Conservation (phyloP, 225 moss, liverwort and hornwort genomes). For the Sphagnum tenellum region DNA sequence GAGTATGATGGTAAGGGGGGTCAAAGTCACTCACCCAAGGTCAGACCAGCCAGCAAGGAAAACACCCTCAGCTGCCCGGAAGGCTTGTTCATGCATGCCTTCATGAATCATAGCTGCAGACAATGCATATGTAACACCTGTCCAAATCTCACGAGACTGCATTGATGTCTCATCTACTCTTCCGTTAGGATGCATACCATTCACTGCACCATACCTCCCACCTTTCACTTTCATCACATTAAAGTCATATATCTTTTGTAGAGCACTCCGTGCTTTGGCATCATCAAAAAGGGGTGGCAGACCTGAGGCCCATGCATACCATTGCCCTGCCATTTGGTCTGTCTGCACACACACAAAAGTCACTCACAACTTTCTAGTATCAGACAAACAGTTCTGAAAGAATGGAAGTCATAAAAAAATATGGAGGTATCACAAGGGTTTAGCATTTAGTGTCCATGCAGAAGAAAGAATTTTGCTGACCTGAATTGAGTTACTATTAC, state of each 20-base stretch:
- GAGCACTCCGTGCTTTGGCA: slow-evolving; percentile 35
- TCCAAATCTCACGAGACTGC: slow-evolving; percentile 58
- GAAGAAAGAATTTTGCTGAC: not conserved
- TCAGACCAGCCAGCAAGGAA: slow-evolving; percentile 41
- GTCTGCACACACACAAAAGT: slow-evolving; percentile 1
- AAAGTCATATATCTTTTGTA: slow-evolving; percentile 41
- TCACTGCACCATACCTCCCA: slow-evolving; percentile 46
- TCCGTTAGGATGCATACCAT: slow-evolving; percentile 48
- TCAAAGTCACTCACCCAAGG: slow-evolving; percentile 24
- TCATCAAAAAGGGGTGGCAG: slow-evolving; percentile 42
- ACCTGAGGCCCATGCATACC: slow-evolving; percentile 52
- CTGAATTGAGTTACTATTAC: slow-evolving; percentile 45
- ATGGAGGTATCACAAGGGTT: too few species aligned
- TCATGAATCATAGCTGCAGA: slow-evolving; percentile 55
- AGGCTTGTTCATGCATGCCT: slow-evolving; percentile 46
- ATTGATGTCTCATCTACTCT: slow-evolving; percentile 44
- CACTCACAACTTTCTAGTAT: too few species aligned
- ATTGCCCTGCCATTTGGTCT: slow-evolving; percentile 47
- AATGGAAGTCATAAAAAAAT: too few species aligned
- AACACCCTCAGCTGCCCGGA: slow-evolving; percentile 43
- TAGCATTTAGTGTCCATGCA: too few species aligned
- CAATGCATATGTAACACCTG: slow-evolving; percentile 48
- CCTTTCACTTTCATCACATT: slow-evolving; percentile 46
- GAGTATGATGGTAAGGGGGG: too few species aligned
- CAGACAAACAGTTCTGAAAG: too few species aligned